Percentiles rank a stretch among this genome's conserved stretches.
phyloP scores from a whole-genome alignment of 768 basidiomycete genomes.

The Omphalotus guepiniiformis region DNA sequence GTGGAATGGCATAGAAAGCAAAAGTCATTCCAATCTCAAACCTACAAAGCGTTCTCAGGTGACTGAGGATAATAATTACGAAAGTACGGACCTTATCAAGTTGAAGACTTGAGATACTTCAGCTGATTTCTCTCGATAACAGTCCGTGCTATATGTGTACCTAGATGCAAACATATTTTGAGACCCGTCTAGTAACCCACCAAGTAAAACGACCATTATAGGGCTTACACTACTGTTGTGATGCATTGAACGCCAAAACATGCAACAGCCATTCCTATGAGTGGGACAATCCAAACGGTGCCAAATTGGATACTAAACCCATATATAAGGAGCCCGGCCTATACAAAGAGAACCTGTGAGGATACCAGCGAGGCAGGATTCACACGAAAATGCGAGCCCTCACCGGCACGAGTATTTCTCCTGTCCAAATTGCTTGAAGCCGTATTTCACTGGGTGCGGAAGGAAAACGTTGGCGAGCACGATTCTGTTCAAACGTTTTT shows the following conservation, averaged over 20 bases:
- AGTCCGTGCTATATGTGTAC: background rate
- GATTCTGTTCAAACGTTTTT: background rate
- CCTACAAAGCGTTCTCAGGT: background rate
- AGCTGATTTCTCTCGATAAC: background rate
- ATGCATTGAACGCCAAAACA: background rate
- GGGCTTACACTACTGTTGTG: background rate
- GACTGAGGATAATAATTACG: background rate
- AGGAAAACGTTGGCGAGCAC: background rate
- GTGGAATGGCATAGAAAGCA: background rate
- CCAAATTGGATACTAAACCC: background rate
- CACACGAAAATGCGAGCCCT: too few species aligned
- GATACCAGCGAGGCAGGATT: too few species aligned
- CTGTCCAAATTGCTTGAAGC: background rate
- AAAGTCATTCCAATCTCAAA: background rate
- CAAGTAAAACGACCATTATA: too few species aligned
- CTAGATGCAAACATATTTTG: too few species aligned
- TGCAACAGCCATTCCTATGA: background rate
- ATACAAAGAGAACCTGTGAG: too few species aligned
- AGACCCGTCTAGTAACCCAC: too few species aligned
- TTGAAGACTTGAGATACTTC: conserved; percentile 1
- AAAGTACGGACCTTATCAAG: background rate
- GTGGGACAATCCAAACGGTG: background rate
- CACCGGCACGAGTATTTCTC: background rate
- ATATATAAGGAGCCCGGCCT: background rate
- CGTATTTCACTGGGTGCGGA: conserved; percentile 4